phyloP scores from a whole-genome alignment of 208 protist species.

The Naegleria gruberi region DNA sequence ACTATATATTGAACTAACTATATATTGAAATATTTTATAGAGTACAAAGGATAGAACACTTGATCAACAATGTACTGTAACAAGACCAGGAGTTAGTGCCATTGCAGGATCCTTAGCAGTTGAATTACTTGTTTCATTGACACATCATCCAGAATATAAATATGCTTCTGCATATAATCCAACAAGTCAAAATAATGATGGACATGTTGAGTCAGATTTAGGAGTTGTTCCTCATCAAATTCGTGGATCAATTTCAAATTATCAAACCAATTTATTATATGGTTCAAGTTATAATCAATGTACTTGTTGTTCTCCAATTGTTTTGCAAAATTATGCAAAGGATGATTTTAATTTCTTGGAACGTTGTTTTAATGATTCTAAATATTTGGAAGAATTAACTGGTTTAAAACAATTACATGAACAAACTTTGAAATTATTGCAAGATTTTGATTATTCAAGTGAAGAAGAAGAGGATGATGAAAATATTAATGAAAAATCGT shows the following conservation, averaged over 20 bases:
- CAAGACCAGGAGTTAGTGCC: slow-evolving; percentile 76
- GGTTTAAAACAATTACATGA: neutral
- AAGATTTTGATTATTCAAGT: neutral
- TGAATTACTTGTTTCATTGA: slow-evolving; percentile 79
- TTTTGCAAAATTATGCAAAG: slow-evolving; percentile 60
- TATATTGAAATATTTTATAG: slow-evolving; percentile 23
- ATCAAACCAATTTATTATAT: neutral
- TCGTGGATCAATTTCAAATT: slow-evolving; percentile 2
- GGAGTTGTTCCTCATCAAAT: slow-evolving; percentile 72
- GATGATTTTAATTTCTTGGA: slow-evolving; percentile 75
- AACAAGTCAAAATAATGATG: slow-evolving; percentile 24
- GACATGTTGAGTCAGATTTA: slow-evolving; percentile 33
- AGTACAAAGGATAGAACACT: slow-evolving; percentile 82
- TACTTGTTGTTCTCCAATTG: slow-evolving; percentile 74
- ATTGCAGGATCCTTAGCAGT: slow-evolving; percentile 82
- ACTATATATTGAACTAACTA: neutral
- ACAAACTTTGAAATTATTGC: neutral
- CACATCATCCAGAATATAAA: slow-evolving; percentile 75
- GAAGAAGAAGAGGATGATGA: neutral
- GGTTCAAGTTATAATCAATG: slow-evolving; percentile 48
- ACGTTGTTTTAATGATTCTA: slow-evolving; percentile 69
- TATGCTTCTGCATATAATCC: slow-evolving; percentile 50
- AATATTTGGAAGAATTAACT: slow-evolving; percentile 43
- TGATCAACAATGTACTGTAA: slow-evolving; percentile 98
- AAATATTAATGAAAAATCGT: neutral